Evolutionary conservation across 2,329 filamentous ascomycete genomes (phyloP).

Genomic region (Botrytis medusae): DNA sequence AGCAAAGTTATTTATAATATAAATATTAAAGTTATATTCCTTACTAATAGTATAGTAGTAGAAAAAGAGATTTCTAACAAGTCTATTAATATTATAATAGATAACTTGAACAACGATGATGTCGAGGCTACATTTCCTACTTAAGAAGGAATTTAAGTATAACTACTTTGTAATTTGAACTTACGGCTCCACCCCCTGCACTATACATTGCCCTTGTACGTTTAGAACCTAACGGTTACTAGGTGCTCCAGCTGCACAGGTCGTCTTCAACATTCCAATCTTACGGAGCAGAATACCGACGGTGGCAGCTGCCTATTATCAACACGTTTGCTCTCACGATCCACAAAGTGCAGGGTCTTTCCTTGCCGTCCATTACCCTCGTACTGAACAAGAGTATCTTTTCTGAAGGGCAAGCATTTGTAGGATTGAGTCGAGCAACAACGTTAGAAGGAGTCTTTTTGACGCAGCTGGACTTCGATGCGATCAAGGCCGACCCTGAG

Average conservation of each 20-base stretch:
- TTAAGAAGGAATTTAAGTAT: constrained; percentile 8
- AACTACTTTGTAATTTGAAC: constrained; percentile 7
- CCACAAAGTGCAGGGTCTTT: constrained; percentile 4
- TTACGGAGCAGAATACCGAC: constrained; percentile 6
- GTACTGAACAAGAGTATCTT: constrained; percentile 7
- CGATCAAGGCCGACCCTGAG: constrained; percentile 5
- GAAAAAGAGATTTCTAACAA: constrained; percentile 2
- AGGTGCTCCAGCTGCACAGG: constrained; percentile 5
- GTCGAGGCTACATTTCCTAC: constrained; percentile 4
- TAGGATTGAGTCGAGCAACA: constrained; percentile 6
- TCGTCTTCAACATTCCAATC: constrained; percentile 6
- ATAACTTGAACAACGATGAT: constrained; percentile 7
- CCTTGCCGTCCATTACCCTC: constrained; percentile 5
- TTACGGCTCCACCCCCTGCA: constrained; percentile 1
- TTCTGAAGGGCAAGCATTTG: constrained; percentile 6
- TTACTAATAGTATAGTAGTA: constrained; percentile 3
- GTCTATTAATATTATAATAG: constrained; percentile 8
- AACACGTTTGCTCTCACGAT: constrained; percentile 6
- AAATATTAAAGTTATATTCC: background rate
- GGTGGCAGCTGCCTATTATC: constrained; percentile 5
- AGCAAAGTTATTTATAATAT: background rate
- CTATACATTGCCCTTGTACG: constrained; percentile 6
- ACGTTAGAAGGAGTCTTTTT: constrained; percentile 7
- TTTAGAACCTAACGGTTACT: constrained; percentile 7
- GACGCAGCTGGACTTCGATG: constrained; percentile 4